phyloP scores from a whole-genome alignment of 2,329 filamentous ascomycete species.

The Paraphoma chrysanthemicola region DNA sequence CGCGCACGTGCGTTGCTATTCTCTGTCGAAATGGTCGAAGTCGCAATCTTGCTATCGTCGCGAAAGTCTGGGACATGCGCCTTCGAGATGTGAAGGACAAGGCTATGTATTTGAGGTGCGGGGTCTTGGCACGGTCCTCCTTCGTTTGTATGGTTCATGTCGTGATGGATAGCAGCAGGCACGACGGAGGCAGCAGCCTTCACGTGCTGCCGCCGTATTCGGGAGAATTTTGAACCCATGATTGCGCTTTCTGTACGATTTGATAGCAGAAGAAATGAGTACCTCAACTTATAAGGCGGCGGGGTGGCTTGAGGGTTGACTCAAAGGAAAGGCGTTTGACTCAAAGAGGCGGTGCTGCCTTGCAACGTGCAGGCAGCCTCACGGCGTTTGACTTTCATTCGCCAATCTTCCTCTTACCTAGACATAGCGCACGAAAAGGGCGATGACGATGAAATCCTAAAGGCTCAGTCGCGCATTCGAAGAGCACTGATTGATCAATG shows the following conservation, averaged over 20 bases:
- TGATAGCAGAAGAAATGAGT: constrained; percentile 6
- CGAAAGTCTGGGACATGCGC: background rate
- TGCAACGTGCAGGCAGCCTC: constrained; percentile 33
- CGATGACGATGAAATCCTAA: background rate
- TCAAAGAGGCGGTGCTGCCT: constrained; percentile 35
- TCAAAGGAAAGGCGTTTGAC: constrained; percentile 25
- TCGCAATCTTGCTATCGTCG: constrained; percentile 16
- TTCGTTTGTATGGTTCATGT: constrained; percentile 16
- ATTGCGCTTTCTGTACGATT: constrained; percentile 2
- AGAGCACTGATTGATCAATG: constrained; percentile 10
- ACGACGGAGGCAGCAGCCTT: constrained; percentile 23
- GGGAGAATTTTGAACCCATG: constrained; percentile 40
- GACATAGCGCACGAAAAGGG: background rate
- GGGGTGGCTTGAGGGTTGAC: constrained; percentile 15
- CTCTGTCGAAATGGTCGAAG: constrained; percentile 6
- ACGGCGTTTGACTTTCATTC: constrained; percentile 22
- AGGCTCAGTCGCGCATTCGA: background rate
- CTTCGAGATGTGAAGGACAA: background rate
- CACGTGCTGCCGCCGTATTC: constrained; percentile 23
- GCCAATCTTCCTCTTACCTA: constrained; percentile 9
- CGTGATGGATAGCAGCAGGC: constrained; percentile 11
- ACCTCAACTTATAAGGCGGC: background rate
- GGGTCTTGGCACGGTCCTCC: constrained; percentile 14
- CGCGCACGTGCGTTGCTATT: constrained; percentile 20
- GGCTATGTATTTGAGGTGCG: background rate